Conservation (phyloP, 2,329 filamentous ascomycete species). For the Xylariomycetidae sp. region DNA sequence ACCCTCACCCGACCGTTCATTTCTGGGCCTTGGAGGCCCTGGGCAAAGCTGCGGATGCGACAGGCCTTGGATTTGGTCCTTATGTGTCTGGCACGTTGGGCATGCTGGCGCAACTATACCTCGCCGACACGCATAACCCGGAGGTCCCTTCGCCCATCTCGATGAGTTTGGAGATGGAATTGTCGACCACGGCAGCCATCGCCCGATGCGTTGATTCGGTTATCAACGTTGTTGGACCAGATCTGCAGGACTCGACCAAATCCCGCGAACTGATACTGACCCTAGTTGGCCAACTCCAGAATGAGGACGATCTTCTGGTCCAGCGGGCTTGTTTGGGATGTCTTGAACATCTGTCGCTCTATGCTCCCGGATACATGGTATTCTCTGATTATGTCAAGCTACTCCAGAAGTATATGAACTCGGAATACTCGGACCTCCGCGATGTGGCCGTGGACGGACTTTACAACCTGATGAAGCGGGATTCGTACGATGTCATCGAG, state of each 20-base stretch:
- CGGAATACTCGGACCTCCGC: conserved; percentile 61
- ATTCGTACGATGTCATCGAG: conserved; percentile 74
- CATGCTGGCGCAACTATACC: conserved; percentile 89
- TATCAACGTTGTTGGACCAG: conserved; percentile 92
- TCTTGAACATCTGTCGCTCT: conserved; percentile 84
- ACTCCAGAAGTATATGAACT: conserved; percentile 72
- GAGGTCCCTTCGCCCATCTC: conserved; percentile 74
- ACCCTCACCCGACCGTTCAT: conserved; percentile 90
- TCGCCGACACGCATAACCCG: conserved; percentile 83
- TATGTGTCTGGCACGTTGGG: conserved; percentile 88
- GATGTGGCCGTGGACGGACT: conserved; percentile 82
- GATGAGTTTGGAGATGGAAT: conserved; percentile 84
- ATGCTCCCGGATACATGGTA: conserved; percentile 81
- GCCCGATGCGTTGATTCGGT: conserved; percentile 88
- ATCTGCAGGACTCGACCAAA: conserved; percentile 87
- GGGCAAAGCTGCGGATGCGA: conserved; percentile 80
- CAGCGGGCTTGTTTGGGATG: conserved; percentile 75
- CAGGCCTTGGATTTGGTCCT: conserved; percentile 83
- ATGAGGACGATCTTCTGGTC: conserved; percentile 64
- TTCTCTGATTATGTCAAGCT: conserved; percentile 77
- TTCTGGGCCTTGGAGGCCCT: conserved; percentile 93
- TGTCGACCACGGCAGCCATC: conserved; percentile 75
- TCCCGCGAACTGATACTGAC: conserved; percentile 88
- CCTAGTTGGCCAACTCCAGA: conserved; percentile 74
- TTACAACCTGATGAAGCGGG: conserved; percentile 90